Evolutionary conservation across 805 yeast genomes (phyloP), one percentile per base, ranked within the genome.

Genomic region (Cyberlindnera euphorbiiphila): DNA sequence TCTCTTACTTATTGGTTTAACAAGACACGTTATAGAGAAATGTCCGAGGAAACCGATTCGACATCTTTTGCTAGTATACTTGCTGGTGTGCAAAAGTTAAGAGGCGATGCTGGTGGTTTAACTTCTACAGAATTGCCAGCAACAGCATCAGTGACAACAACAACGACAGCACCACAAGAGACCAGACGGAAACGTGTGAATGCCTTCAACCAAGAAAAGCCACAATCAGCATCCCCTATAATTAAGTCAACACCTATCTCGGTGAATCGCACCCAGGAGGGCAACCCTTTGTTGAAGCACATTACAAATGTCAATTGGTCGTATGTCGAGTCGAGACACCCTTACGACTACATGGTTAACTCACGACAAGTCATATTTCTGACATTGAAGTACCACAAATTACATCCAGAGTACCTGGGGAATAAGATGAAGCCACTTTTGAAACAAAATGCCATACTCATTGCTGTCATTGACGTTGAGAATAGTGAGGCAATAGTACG

Each of bases 381-480:
- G 4, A 76, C 86, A 1, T 57, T 85, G 32, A 79, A 81, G 35
- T 85, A 84, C 54, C 87, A 82, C 53, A 83, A 82, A 56, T 61
- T 85, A 26, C 82, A 80, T 46, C 87, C 89, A 0, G 91, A 83
- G 48, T 84, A 85, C 49, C 69, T 85, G 4, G 72, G 74, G 60
- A 74, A 74, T 43, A 66, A 82, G 42, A 67, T 81, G 57, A 66
- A 60, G 42, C 59, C 64, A 22, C 45, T 62, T 37, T 29, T 50
- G 6, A 71, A 65, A 49, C 61, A 64, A 23, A 64, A 69, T 8
- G 68, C 81, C n/a, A 66, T 82, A 2, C 49, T 83, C 18, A 56
- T 83, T 30, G 72, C 75, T 22, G 78, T 81, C 6, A 80, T 82
- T 6, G 93, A 83, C 52, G 74, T 81, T 9, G 81, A 74, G 10